Base-by-base conservation (phyloP, 2,329 filamentous ascomycete genomes). In the Alternaria brassicicola region DNA sequence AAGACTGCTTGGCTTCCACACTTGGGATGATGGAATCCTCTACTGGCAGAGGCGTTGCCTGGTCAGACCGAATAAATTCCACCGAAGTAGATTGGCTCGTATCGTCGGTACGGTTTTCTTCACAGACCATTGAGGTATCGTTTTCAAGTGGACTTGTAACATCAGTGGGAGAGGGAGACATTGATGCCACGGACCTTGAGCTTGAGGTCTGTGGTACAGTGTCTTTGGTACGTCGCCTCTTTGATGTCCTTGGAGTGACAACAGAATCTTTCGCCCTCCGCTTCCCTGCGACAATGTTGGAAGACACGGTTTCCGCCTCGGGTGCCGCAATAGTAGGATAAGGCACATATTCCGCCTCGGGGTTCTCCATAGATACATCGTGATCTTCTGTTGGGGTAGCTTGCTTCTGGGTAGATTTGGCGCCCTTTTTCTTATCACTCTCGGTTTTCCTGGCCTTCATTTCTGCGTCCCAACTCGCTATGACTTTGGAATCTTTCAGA, bases 401-500 rank as follows among this genome's bases (percentile, higher is more conserved):
- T 25, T 21, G 17, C 12, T 52, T 41, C 17, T 33, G 25, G 31
- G 5, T 26, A 10, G 45, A 35, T 23, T 33, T 28, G n/a, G 17
- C 21, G 25, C 36, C 26, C 26, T 56, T 39, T 31, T 61, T 53
- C 31, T 49, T 33, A 35, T 33, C 41, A 4, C 25, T 39, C 31
- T 30, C 35, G n/a, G 8, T 17, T 30, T 53, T 43, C 28, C 38
- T 52, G 21, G 51, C 55, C 36, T 42, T 59, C 55, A 63, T 57
- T 13, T 46, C 48, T 8, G 61, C 55, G 42, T 55, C 57, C 23
- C 57, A 63, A 6, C 41, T 52, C 12, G 55, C 50, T 26, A 63
- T 57, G 19, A 64, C 55, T 7, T 57, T 52, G 10, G 68, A 71
- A 9, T 65, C 49, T 49, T 71, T 61, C n/a, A 69, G 25, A 19